Base-by-base conservation (phyloP, 177 flowering plant species). In the Vitis hybrid region DNA sequence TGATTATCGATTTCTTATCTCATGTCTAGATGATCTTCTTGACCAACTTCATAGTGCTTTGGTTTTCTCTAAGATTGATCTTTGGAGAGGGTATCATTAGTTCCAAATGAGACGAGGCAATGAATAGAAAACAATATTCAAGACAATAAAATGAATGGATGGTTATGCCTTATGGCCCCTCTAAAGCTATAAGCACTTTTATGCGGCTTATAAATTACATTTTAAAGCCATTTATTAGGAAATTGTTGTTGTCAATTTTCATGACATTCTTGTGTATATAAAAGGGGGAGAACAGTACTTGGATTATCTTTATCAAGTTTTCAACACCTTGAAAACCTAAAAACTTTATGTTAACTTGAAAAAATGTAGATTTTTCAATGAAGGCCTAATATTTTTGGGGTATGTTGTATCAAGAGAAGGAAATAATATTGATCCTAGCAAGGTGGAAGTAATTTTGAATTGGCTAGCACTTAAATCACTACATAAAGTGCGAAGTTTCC, bases 171-270 rank as follows among this genome's bases (percentile, higher is more conserved):
- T 64, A 0, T 19, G 67, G 67, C 6, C 67, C 48, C 48, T 34
- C 67, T 4, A 66, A 55, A 17, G 69, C 69, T 8, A 60, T 45
- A 3, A 10, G 45, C 1, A 55, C 30, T 17, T 66, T 71, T 57
- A 57, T 56, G 55, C 0, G 15, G 8, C 30, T 70, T 0, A 69
- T 60, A 56, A 54, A 62, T 48, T 66, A 70, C 2, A 52, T 70
- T 1, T 52, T 62, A 1, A 15, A 34, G 4, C 11, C 60, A 9
- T 70, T 26, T 13, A 62, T 70, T 18, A 51, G 52, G 1, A 62
- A 34, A 40, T 70, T 70, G 60, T 70, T 12, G 67, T 70, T 11
- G 64, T 60, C 3, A 62, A 70, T 34, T 70, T 70, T 62, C n/a
- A 62, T 54, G 52, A 62, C 62, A 12, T 34, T 70, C 10, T 32